Conservation (phyloP, 73 alveolate species). For the Paramecium octaurelia region DNA sequence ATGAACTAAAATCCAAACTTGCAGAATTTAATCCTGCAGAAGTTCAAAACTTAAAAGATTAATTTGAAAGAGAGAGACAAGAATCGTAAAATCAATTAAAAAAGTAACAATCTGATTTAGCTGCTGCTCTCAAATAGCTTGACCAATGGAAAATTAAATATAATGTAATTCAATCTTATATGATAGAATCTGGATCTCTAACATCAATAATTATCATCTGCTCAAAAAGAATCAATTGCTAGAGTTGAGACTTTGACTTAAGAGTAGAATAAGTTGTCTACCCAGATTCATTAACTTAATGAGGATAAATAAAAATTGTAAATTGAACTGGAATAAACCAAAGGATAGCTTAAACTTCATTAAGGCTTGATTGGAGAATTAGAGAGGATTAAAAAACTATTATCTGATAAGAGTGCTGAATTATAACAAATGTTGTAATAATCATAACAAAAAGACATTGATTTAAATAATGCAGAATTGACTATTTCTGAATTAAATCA, state of each 20-base stretch:
- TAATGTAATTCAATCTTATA: not conserved
- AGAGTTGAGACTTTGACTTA: not conserved
- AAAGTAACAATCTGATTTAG: not conserved
- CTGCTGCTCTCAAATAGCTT: not conserved
- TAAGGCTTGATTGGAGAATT: not conserved
- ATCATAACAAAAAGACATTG: not conserved
- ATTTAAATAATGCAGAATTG: not conserved
- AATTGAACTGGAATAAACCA: not conserved
- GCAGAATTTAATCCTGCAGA: conserved; percentile 26
- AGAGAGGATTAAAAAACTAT: not conserved
- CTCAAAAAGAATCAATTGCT: not conserved
- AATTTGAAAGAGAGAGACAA: not conserved
- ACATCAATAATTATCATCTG: not conserved
- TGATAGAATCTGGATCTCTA: not conserved
- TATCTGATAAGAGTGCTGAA: not conserved
- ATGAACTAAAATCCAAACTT: not conserved
- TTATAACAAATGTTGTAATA: not conserved
- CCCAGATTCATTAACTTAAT: not conserved
- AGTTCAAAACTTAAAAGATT: not conserved
- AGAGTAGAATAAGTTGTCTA: not conserved
- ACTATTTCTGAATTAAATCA: not conserved
- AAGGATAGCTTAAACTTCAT: not conserved
- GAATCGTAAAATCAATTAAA: not conserved
- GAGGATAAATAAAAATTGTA: not conserved
- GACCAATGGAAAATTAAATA: conserved; percentile 20